Conservation (phyloP, 2,329 filamentous ascomycete genomes). For the Penicillium polonicum region DNA sequence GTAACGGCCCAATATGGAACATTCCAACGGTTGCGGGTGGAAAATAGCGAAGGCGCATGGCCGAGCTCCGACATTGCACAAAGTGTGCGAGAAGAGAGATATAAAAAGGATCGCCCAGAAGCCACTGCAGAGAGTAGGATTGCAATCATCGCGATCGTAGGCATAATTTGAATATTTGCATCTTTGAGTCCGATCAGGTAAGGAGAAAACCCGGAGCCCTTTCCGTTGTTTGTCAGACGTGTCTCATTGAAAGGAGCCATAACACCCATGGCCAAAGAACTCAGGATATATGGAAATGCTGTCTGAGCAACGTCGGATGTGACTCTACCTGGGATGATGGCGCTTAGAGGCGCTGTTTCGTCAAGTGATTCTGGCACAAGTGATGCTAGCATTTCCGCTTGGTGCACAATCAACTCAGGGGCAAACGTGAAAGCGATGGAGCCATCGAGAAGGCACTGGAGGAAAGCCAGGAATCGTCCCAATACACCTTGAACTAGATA, state of each 20-base stretch:
- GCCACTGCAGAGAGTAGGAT: slow-evolving; percentile 75
- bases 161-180: slow-evolving; percentile 62
- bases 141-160: slow-evolving; percentile 70
- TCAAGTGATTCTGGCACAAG: slow-evolving; percentile 1
- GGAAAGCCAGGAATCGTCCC: slow-evolving; percentile 52
- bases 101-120: slow-evolving; percentile 74
- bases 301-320: slow-evolving; percentile 57
- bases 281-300: slow-evolving; percentile 57
- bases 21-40: slow-evolving; percentile 57
- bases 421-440: slow-evolving; percentile 55
- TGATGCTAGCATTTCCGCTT: slow-evolving; percentile 41
- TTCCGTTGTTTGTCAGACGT: slow-evolving; percentile 52
- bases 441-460: slow-evolving; percentile 51
- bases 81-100: slow-evolving; percentile 66
- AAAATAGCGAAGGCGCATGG: slow-evolving; percentile 60
- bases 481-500: slow-evolving; percentile 47
- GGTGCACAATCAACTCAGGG: slow-evolving; percentile 55
- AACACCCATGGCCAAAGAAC: slow-evolving; percentile 57
- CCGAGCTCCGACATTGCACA: slow-evolving; percentile 63
- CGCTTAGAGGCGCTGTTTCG: neutral
- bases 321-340: slow-evolving; percentile 55
- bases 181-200: slow-evolving; percentile 44
- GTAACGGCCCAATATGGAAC: slow-evolving; percentile 62
- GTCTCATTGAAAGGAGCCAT: slow-evolving; percentile 58
- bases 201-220: slow-evolving; percentile 53